Evolutionary conservation across 2,329 filamentous ascomycete genomes (phyloP), one percentile per base, ranked within the genome.

Genomic region (Aspergillus novofumigatus): DNA sequence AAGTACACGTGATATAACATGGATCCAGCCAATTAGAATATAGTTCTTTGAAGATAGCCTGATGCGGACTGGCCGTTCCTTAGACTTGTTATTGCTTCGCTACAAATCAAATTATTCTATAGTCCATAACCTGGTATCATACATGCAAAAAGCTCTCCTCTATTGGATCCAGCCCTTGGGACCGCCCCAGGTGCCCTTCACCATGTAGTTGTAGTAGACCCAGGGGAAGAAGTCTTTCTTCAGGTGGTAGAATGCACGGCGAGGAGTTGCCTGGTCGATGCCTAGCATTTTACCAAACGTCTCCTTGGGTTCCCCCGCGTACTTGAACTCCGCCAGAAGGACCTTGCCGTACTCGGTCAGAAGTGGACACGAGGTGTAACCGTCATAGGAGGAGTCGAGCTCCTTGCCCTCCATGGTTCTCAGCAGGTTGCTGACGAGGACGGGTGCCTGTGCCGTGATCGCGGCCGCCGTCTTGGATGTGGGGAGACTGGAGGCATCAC

Each of bases 161-260:
- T 53, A 59, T 17, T 47, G 44, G 3, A 62, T 59, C 73, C 73
- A 85, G 0, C 84, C 84, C 67, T 81, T 83, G 0, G 84, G 82
- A 5, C 84, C 84, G 23, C 75, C 83, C 84, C 85, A 87, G 7
- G 77, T 82, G 5, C 84, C 85, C 72, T 84, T 86, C 6, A 87
- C 78, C 79, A 86, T 81, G 41, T 77, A 78, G 41, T 82, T 79
- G 53, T 77, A 80, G 70, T 87, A 87, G 2, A 87, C 84, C 84
- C 84, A 87, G 0, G 85, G 85, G 71, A 87, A 87, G 64, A 87
- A 87, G 65, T 86, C 80, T 72, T 85, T 87, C 76, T 87, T 87
- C 48, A 87, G 62, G 63, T 86, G 75, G 62, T 84, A 87, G 65
- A 87, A 87, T 0, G 80, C 74, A 3, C 80, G 78, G 3, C 83